Evolutionary conservation across 164 flowering plant genomes (phyloP).

Genomic region (Nymphaea colorata): DNA sequence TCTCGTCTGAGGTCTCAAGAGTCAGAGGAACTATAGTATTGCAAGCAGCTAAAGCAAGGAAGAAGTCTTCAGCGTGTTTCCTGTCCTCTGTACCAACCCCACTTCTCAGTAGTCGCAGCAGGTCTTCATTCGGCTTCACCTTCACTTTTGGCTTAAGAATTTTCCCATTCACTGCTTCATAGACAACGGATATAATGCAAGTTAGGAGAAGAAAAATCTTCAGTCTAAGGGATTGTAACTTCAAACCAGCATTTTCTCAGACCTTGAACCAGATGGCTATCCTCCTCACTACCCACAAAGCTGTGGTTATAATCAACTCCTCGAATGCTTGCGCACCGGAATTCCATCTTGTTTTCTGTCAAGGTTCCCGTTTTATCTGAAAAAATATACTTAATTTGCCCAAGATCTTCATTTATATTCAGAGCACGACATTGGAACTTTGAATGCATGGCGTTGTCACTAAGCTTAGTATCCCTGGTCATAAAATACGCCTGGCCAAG

Average conservation of each 20-base stretch:
- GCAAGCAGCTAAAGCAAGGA: slow-evolving; percentile 93
- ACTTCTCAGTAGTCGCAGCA: slow-evolving; percentile 33
- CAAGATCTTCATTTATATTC: slow-evolving; percentile 96
- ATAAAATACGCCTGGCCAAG: slow-evolving; percentile 96
- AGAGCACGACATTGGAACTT: slow-evolving; percentile 92
- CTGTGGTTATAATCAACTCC: slow-evolving; percentile 60
- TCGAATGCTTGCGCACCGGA: slow-evolving; percentile 78
- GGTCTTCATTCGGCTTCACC: slow-evolving; percentile 58
- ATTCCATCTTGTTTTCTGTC: slow-evolving; percentile 99
- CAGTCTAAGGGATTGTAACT: slow-evolving; percentile 24
- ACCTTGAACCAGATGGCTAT: slow-evolving; percentile 47
- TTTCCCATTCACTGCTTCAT: slow-evolving; percentile 44
- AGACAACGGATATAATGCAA: slow-evolving; percentile 1
- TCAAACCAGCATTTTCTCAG: slow-evolving; percentile 57
- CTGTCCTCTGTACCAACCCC: slow-evolving; percentile 31
- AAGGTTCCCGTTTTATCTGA: slow-evolving; percentile 98
- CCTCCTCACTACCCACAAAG: slow-evolving; percentile 23
- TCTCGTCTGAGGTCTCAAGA: slow-evolving; percentile 53
- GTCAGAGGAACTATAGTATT: slow-evolving; percentile 89
- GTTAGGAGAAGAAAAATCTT: background rate
- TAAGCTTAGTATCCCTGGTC: slow-evolving; percentile 57
- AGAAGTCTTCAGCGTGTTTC: slow-evolving; percentile 53
- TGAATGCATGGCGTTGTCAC: slow-evolving; percentile 58
- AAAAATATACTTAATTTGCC: slow-evolving; percentile 86
- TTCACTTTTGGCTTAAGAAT: slow-evolving; percentile 68